Evolutionary conservation across 2,329 filamentous ascomycete genomes (phyloP).

Genomic region (Capronia americana): DNA sequence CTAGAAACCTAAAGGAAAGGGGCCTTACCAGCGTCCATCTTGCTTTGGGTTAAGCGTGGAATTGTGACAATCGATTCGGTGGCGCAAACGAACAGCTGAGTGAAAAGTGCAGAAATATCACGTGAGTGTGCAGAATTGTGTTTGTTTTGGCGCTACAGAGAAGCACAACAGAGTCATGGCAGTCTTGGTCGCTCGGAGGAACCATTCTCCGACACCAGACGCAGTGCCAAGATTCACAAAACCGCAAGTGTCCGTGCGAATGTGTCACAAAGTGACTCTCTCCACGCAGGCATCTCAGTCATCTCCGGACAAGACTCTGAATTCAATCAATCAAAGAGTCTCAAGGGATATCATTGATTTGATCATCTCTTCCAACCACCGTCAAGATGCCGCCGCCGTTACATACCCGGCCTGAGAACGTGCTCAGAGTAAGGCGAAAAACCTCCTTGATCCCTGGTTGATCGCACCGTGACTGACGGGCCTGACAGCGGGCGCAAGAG

Average conservation of each 20-base stretch:
- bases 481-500: conserved; percentile 80
- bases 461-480: conserved; percentile 32
- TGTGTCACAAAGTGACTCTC: neutral
- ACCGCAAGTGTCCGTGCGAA: neutral
- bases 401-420: conserved; percentile 98
- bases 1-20: conserved; percentile 9
- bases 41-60: conserved; percentile 5
- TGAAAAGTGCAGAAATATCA: conserved; percentile 10
- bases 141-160: conserved; percentile 11
- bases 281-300: conserved; percentile 19
- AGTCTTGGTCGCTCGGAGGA: neutral
- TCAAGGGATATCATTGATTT: conserved; percentile 39
- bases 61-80: neutral
- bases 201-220: neutral
- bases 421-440: conserved; percentile 71
- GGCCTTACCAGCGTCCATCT: conserved; percentile 24
- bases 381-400: conserved; percentile 86
- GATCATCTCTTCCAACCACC: conserved; percentile 31
- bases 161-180: neutral
- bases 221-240: conserved; percentile 2
- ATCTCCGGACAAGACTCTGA: conserved; percentile 40
- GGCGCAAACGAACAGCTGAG: neutral
- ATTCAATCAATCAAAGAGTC: conserved; percentile 28
- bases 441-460: conserved; percentile 29
- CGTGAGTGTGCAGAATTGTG: neutral